Evolutionary conservation across 2,329 filamentous ascomycete genomes (phyloP).

Genomic region (Aspergillus thermomutatus): DNA sequence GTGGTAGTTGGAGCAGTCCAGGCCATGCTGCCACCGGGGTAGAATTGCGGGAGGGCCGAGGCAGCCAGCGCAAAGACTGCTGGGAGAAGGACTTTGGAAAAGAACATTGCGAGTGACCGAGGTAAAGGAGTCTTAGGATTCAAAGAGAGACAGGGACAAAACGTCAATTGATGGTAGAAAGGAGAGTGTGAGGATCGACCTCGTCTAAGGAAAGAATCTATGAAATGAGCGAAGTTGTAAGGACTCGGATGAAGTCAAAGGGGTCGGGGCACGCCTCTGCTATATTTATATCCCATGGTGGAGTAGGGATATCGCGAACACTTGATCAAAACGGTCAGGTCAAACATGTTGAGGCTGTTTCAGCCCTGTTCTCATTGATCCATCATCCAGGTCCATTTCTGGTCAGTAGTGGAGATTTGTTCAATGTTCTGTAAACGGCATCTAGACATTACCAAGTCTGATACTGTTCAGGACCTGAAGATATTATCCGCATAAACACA

Average conservation of each 20-base stretch:
- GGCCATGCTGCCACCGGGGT: too few relatives aligned
- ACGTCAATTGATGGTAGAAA: not conserved
- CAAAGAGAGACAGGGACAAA: too few relatives aligned
- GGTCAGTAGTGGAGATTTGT: not conserved
- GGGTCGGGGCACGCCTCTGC: not conserved
- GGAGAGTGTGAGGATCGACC: not conserved
- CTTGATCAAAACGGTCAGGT: not conserved
- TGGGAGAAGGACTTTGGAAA: slow-evolving; percentile 9
- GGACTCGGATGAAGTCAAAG: not conserved
- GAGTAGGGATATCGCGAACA: not conserved
- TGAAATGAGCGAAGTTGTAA: not conserved
- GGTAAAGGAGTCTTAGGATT: too few relatives aligned
- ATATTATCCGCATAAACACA: not conserved
- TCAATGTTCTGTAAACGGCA: not conserved
- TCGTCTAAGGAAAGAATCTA: not conserved
- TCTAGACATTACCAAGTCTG: not conserved
- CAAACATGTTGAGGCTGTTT: not conserved
- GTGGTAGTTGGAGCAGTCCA: too few relatives aligned
- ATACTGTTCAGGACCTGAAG: not conserved
- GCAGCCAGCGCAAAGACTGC: slow-evolving; percentile 7
- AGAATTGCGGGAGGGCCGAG: slow-evolving; percentile 2
- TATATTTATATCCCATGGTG: not conserved
- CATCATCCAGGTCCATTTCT: not conserved
- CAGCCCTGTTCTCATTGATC: not conserved
- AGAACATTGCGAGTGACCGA: slow-evolving; percentile 2